These are phyloP conservation scores for Eutypella sp. DNA, from an alignment of 2,329 filamentous ascomycete genomes.

Conservation along the genomic window DNA sequence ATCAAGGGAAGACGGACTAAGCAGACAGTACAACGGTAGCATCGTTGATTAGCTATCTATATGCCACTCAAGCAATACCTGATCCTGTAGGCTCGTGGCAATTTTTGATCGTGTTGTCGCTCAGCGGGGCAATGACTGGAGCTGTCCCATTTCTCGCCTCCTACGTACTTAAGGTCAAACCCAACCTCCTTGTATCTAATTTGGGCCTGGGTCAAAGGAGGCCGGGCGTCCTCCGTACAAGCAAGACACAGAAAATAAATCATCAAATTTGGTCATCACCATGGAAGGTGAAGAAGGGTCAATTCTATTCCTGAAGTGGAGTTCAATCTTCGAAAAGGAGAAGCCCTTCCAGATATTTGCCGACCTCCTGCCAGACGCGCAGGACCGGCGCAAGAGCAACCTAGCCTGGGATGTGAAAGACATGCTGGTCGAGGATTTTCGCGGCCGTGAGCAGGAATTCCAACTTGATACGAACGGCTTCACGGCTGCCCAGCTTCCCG, in stretches of 20 bases:
- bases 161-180: no score
- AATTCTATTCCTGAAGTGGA: conserved; percentile 7
- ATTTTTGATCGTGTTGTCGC: no score
- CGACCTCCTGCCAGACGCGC: conserved; percentile 3
- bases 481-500: conserved; percentile 1
- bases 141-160: no score
- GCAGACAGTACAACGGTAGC: no score
- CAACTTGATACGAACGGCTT: conserved; percentile 8
- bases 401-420: conserved; percentile 3
- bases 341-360: conserved; percentile 7
- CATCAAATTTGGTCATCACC: background rate
- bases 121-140: no score
- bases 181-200: no score
- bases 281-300: background rate
- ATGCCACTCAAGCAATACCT: no score
- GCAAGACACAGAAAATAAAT: background rate
- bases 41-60: no score
- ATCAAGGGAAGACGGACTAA: no score
- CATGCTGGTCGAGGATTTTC: conserved; percentile 3
- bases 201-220: no score
- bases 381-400: conserved; percentile 5
- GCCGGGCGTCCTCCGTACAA: no score
- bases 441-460: background rate
- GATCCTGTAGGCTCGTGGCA: no score
- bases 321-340: conserved; percentile 5